Conservation (phyloP, 1,284 basidiomycete species). For the Leccinum cinnamomeum region DNA sequence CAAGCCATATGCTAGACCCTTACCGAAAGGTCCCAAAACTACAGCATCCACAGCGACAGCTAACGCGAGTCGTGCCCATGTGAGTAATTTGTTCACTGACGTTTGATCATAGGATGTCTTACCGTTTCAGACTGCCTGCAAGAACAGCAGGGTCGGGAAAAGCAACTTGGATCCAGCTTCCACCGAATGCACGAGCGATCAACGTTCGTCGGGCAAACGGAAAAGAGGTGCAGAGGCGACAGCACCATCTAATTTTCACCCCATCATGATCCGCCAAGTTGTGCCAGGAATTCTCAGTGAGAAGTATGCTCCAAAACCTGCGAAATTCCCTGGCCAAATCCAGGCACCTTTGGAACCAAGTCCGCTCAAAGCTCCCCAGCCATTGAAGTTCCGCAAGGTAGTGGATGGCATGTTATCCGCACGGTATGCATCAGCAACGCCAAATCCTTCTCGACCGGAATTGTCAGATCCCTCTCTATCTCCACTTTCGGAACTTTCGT, state of each 20-base stretch:
- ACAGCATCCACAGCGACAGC: slow-evolving; percentile 5
- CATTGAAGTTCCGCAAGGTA: slow-evolving; percentile 38
- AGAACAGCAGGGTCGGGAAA: slow-evolving; percentile 25
- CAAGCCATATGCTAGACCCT: slow-evolving; percentile 62
- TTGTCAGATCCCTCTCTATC: slow-evolving; percentile 15
- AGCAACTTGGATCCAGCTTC: slow-evolving; percentile 30
- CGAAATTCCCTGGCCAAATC: slow-evolving; percentile 13
- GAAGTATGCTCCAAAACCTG: slow-evolving; percentile 32
- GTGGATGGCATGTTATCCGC: slow-evolving; percentile 37
- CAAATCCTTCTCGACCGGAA: slow-evolving; percentile 9
- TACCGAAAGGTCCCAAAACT: slow-evolving; percentile 12
- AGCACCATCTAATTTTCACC: slow-evolving; percentile 27
- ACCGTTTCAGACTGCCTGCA: slow-evolving; percentile 8
- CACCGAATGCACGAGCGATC: slow-evolving; percentile 14
- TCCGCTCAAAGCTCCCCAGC: slow-evolving; percentile 24
- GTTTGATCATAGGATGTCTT: slow-evolving; percentile 9
- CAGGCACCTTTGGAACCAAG: slow-evolving; percentile 18
- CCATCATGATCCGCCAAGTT: slow-evolving; percentile 37
- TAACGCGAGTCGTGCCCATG: slow-evolving; percentile 8
- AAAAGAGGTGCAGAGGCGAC: slow-evolving; percentile 39
- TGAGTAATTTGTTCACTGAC: slow-evolving; percentile 21
- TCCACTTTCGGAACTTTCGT: slow-evolving; percentile 32
- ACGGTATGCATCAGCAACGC: slow-evolving; percentile 26
- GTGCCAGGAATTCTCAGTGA: slow-evolving; percentile 37
- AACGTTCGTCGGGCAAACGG: slow-evolving; percentile 35